Conservation (phyloP, 2,329 filamentous ascomycete genomes). For the Leptographium wingfieldii region DNA sequence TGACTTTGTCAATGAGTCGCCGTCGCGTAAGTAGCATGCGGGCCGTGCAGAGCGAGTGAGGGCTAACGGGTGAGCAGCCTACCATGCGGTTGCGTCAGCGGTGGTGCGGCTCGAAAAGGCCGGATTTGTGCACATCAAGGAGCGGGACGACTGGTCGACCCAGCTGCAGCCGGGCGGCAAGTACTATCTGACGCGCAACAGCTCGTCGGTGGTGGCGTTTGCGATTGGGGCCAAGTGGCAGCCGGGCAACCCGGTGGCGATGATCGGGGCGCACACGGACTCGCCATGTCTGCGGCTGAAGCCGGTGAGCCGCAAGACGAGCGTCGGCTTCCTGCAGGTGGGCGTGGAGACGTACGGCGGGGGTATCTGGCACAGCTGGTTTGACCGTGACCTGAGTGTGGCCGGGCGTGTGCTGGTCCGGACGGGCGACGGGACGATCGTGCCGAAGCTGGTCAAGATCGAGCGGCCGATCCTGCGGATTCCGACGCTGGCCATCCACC, state of each 20-base stretch:
- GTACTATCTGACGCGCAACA: constrained; percentile 92
- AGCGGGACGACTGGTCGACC: constrained; percentile 79
- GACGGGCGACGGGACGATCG: constrained; percentile 54
- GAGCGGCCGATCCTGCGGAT: constrained; percentile 84
- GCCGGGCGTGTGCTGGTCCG: constrained; percentile 79
- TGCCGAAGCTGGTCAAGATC: constrained; percentile 78
- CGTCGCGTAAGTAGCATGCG: constrained; percentile 55
- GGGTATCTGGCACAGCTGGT: constrained; percentile 97
- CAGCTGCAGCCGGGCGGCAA: constrained; percentile 75
- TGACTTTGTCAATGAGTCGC: constrained; percentile 87
- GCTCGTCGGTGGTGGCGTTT: constrained; percentile 84
- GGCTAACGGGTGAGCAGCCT: constrained; percentile 43
- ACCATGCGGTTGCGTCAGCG: constrained; percentile 79
- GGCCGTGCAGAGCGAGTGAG: background rate
- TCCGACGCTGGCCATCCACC: constrained; percentile 86
- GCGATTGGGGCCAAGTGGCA: constrained; percentile 84
- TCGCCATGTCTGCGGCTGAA: constrained; percentile 87
- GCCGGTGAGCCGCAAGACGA: constrained; percentile 80
- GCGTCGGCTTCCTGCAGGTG: constrained; percentile 81
- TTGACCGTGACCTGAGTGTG: constrained; percentile 85
- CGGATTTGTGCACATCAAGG: constrained; percentile 79
- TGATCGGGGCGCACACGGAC: constrained; percentile 94
- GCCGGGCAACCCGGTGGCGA: constrained; percentile 78
- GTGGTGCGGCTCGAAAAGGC: constrained; percentile 65
- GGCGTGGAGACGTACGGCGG: constrained; percentile 96